These are phyloP conservation scores for Spiraea crenata DNA, from an alignment of 331 rosid species.

Conservation along the genomic window DNA sequence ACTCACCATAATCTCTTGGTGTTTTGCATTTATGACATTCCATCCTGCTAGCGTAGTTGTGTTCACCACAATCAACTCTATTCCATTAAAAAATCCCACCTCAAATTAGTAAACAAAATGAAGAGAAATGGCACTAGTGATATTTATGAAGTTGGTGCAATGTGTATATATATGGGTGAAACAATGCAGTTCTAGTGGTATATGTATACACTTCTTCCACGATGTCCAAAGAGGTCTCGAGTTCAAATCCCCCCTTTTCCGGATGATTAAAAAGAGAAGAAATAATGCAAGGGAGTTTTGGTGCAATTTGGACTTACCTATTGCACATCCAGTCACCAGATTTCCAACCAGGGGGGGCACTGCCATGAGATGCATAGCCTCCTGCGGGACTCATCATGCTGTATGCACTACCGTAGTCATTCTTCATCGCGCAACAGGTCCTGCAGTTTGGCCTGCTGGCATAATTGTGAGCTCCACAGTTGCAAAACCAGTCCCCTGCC, in stretches of 20 bases:
- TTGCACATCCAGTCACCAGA: slow-evolving; percentile 90
- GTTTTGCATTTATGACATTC: slow-evolving; percentile 86
- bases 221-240: no score
- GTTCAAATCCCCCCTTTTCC: no score
- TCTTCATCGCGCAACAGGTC: slow-evolving; percentile 62
- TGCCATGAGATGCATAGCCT: slow-evolving; percentile 62
- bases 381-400: slow-evolving; percentile 50
- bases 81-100: slow-evolving; percentile 14
- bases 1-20: slow-evolving; percentile 69
- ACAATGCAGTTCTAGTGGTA: neutral
- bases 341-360: slow-evolving; percentile 96
- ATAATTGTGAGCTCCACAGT: slow-evolving; percentile 91
- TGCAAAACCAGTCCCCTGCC: slow-evolving; percentile 97
- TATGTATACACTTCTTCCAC: no score
- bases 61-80: slow-evolving; percentile 88
- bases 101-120: slow-evolving; percentile 10
- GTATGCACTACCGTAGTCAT: slow-evolving; percentile 45
- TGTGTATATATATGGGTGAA: no score
- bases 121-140: neutral
- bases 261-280: no score
- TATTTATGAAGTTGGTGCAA: no score
- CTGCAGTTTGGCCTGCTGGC: slow-evolving; percentile 88
- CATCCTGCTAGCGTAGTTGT: slow-evolving; percentile 88
- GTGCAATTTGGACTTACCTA: slow-evolving; percentile 36
- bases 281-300: no score